Conservation (phyloP, 225 moss, liverwort and hornwort genomes). For the Straminergon stramineum region DNA sequence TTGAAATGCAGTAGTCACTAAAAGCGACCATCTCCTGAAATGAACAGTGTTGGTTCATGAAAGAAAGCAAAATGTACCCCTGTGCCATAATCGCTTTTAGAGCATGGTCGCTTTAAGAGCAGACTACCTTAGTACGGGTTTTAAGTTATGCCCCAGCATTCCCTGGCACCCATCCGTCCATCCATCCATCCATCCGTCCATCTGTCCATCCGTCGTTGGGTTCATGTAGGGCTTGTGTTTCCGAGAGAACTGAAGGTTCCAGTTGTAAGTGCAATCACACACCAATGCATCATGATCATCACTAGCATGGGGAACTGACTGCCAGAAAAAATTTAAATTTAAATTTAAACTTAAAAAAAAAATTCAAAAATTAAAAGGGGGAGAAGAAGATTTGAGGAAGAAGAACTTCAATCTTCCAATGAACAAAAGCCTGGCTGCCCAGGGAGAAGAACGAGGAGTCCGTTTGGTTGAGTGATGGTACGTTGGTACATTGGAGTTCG, state of each 20-base stretch:
- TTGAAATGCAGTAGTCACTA: too few relatives aligned
- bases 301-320: not conserved
- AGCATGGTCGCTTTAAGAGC: too few relatives aligned
- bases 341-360: too few relatives aligned
- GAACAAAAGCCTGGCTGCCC: not conserved
- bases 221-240: not conserved
- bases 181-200: too few relatives aligned
- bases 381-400: not conserved
- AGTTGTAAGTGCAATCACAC: not conserved
- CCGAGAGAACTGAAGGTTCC: not conserved
- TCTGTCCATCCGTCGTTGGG: too few relatives aligned
- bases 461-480: not conserved
- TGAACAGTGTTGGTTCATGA: too few relatives aligned
- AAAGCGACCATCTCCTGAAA: too few relatives aligned
- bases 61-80: too few relatives aligned
- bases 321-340: not conserved
- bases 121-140: not conserved
- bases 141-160: not conserved
- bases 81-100: too few relatives aligned
- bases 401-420: too few relatives aligned
- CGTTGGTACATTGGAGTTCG: not conserved
- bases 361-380: rapidly evolving
- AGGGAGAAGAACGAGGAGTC: not conserved
- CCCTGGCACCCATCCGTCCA: not conserved
- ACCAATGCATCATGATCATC: not conserved